A percentile compares a stretch with the other conserved stretches of the same genome.
Evolutionary conservation across 768 basidiomycete species (phyloP).

Genomic region (Suillus bovinus): DNA sequence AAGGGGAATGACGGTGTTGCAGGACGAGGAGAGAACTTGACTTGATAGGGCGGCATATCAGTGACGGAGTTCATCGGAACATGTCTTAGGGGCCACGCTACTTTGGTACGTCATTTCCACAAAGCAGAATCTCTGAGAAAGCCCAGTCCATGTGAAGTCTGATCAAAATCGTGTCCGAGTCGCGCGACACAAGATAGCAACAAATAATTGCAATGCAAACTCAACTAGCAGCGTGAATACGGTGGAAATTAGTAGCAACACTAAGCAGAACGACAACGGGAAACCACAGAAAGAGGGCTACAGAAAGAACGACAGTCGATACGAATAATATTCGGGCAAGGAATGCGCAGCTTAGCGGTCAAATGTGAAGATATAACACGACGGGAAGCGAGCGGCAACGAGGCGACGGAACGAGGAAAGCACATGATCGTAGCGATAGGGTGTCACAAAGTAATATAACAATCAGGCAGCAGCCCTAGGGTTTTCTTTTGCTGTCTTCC

Average conservation of each 20-base stretch:
- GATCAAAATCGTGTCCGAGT: too few relatives aligned
- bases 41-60: conserved; percentile 17
- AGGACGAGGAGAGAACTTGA: conserved; percentile 28
- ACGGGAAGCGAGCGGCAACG: conserved; percentile 5
- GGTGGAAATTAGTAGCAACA: conserved; percentile 13
- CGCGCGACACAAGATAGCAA: background rate
- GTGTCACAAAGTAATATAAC: background rate
- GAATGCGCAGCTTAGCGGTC: conserved; percentile 22
- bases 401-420: conserved; percentile 14
- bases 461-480: conserved; percentile 40
- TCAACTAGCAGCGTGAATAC: conserved; percentile 18
- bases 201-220: background rate
- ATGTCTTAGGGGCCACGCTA: conserved; percentile 7
- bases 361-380: conserved; percentile 1
- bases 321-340: conserved; percentile 27
- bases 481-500: conserved; percentile 75
- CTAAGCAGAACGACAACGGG: conserved; percentile 9
- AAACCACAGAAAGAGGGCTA: conserved; percentile 18
- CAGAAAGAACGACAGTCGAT: conserved; percentile 31
- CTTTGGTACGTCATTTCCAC: background rate
- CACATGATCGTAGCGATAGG: conserved; percentile 11
- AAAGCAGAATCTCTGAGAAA: background rate
- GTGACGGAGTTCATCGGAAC: background rate
- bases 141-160: background rate
- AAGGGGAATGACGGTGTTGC: conserved; percentile 1